A percentile compares a stretch with the other conserved stretches of the same genome.
These are phyloP conservation scores for Ceratocystis variospora DNA, from an alignment of 2,329 filamentous ascomycete genomes.

Conservation along the genomic window DNA sequence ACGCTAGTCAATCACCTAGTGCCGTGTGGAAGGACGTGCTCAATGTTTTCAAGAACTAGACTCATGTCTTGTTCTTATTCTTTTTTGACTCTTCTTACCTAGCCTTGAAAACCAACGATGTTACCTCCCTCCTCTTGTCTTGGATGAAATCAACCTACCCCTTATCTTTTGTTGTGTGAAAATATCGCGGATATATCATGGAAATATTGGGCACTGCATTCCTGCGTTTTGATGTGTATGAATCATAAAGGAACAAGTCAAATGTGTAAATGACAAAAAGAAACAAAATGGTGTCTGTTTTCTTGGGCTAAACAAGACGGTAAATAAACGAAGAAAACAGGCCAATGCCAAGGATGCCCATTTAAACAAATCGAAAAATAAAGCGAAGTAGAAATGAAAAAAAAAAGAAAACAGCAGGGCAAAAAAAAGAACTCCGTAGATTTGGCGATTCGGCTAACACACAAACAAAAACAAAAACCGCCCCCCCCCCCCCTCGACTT, in stretches of 20 bases:
- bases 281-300: neutral
- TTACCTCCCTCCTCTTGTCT: neutral
- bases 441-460: neutral
- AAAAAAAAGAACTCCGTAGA: conserved; percentile 7
- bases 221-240: neutral
- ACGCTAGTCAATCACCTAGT: conserved; percentile 89
- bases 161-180: neutral
- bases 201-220: neutral
- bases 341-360: neutral
- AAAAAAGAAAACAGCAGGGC: neutral
- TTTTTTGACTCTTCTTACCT: conserved; percentile 6
- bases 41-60: conserved; percentile 53
- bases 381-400: neutral
- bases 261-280: neutral
- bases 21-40: conserved; percentile 92
- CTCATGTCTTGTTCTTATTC: conserved; percentile 6
- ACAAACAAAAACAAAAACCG: neutral
- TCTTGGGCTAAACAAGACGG: neutral
- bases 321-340: neutral
- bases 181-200: neutral
- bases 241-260: neutral
- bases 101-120: conserved; percentile 3
- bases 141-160: neutral
- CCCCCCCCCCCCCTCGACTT: neutral
- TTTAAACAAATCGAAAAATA: too few species aligned